Evolutionary conservation across 129 eudicot genomes (phyloP).

Genomic region (Escallonia rubra): DNA sequence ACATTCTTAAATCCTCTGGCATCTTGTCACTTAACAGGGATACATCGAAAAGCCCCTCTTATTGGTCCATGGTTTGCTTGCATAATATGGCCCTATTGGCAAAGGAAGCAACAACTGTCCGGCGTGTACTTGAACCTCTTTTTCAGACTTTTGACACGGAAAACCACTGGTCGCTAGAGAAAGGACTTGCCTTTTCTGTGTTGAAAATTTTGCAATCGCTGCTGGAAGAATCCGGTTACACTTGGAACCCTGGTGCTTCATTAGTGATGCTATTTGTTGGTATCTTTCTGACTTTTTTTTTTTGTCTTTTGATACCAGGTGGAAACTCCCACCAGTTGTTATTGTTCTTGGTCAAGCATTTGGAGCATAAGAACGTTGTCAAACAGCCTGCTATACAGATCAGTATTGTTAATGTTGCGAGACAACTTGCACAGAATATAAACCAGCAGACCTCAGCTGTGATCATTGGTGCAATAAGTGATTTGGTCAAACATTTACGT

Average conservation of each 20-base stretch:
- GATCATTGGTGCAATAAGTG: constrained; percentile 65
- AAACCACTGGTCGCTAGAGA: constrained; percentile 62
- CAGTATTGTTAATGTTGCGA: constrained; percentile 46
- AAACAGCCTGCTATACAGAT: constrained; percentile 58
- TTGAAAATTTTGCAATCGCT: constrained; percentile 51
- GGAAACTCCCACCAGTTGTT: constrained; percentile 60
- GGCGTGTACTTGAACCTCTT: constrained; percentile 78
- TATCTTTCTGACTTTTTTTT: not conserved
- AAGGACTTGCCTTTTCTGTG: constrained; percentile 58
- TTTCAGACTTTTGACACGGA: constrained; percentile 65
- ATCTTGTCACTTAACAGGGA: constrained; percentile 34
- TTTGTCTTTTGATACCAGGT: constrained; percentile 25
- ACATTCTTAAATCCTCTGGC: not conserved
- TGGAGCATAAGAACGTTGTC: constrained; percentile 64
- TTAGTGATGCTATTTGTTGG: not conserved
- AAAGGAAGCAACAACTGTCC: constrained; percentile 71
- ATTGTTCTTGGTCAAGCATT: constrained; percentile 66
- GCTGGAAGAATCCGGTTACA: constrained; percentile 77
- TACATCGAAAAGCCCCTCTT: constrained; percentile 55
- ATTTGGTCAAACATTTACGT: constrained; percentile 59
- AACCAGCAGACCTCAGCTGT: constrained; percentile 53
- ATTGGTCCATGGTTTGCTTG: constrained; percentile 81
- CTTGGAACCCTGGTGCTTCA: not conserved
- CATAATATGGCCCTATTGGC: constrained; percentile 64
- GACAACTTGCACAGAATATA: constrained; percentile 45